These are phyloP conservation scores for Gymnopilus junonius DNA, from an alignment of 768 basidiomycete species.

Conservation along the genomic window DNA sequence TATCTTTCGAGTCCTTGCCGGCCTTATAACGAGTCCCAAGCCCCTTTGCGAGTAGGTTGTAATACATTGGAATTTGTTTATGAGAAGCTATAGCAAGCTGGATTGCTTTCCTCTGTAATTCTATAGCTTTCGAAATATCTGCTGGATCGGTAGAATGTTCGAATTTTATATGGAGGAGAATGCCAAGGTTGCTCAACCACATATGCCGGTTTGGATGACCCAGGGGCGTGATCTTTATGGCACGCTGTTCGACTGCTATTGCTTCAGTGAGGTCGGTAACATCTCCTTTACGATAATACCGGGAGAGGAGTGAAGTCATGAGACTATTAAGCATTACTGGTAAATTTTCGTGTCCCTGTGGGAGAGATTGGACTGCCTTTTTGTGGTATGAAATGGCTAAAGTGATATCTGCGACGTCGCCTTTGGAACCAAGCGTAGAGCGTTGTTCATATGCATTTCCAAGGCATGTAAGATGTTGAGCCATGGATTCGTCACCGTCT, in stretches of 20 bases:
- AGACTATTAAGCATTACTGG: neutral
- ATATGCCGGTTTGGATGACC: neutral
- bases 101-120: constrained; percentile 4
- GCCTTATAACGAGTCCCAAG: neutral
- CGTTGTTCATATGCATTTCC: constrained; percentile 1
- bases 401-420: neutral
- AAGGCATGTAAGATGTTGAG: constrained; percentile 3
- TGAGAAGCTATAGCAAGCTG: constrained; percentile 6
- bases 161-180: constrained; percentile 1
- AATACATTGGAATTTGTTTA: neutral
- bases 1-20: constrained; percentile 19
- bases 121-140: constrained; percentile 21
- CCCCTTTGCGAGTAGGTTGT: constrained; percentile 5
- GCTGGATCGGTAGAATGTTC: constrained; percentile 4
- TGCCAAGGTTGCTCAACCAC: constrained; percentile 4
- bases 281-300: neutral
- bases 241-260: neutral
- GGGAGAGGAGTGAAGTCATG: neutral
- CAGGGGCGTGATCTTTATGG: neutral
- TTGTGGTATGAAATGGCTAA: constrained; percentile 13
- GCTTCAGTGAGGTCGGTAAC: neutral
- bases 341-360: neutral
- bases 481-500: neutral
- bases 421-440: neutral
- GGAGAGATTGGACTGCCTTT: neutral